These are phyloP conservation scores for Canna indica DNA, from an alignment of 176 grass and related monocot species.

Conservation along the genomic window DNA sequence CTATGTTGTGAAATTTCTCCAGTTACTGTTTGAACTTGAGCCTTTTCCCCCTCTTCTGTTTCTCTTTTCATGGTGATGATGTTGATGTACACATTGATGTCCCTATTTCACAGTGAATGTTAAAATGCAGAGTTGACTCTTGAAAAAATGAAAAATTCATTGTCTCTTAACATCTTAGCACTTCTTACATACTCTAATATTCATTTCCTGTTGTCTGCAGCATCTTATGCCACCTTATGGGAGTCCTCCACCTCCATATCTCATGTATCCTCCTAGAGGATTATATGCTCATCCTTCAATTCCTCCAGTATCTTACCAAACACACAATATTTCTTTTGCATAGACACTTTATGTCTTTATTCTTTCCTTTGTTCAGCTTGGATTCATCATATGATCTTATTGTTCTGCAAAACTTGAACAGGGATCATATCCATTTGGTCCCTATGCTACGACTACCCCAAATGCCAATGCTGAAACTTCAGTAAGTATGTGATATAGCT, in stretches of 20 bases:
- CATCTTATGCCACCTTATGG: conserved; percentile 84
- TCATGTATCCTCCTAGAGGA: conserved; percentile 89
- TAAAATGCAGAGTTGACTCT: too few species aligned
- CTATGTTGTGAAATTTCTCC: background rate
- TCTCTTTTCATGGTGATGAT: background rate
- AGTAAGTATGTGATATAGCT: conserved; percentile 40
- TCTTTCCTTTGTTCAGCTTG: background rate
- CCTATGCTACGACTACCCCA: conserved; percentile 51
- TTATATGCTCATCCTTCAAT: conserved; percentile 93
- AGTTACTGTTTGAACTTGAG: background rate
- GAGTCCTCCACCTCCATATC: conserved; percentile 52
- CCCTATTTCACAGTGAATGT: background rate
- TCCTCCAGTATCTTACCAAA: conserved; percentile 42
- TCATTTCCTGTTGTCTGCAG: conserved; percentile 35
- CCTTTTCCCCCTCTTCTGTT: background rate
- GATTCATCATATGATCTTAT: background rate
- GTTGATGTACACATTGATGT: background rate
- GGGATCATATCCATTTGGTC: conserved; percentile 75
- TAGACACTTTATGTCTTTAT: background rate
- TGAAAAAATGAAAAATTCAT: background rate
- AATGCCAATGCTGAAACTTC: conserved; percentile 62
- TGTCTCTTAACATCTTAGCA: background rate
- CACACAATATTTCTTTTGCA: background rate
- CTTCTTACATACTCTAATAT: background rate
- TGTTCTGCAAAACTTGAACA: conserved; percentile 25